These are phyloP conservation scores for Eremothecium sinecaudum DNA, from an alignment of 1,139 yeast species.

Conservation along the genomic window DNA sequence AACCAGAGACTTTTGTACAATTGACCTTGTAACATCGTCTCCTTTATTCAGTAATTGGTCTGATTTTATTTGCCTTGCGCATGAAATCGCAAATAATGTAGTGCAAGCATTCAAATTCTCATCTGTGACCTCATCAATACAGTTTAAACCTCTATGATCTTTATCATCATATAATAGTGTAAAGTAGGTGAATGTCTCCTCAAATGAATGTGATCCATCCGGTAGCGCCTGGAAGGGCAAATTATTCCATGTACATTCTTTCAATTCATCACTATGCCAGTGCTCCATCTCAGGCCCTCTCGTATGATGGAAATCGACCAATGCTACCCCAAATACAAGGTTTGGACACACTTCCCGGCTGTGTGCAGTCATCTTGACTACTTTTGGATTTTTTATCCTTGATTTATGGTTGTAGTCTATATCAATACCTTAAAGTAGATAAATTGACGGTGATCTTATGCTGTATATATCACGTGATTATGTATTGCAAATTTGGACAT, in stretches of 20 bases:
- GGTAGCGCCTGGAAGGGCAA: constrained; percentile 92
- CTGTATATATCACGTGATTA: not conserved
- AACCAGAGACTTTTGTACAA: constrained; percentile 86
- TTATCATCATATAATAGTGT: constrained; percentile 69
- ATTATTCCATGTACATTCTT: constrained; percentile 52
- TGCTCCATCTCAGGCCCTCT: constrained; percentile 94
- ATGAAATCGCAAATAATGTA: constrained; percentile 87
- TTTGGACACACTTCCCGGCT: no score
- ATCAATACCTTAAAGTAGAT: no score
- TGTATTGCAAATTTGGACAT: not conserved
- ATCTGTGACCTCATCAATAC: constrained; percentile 35
- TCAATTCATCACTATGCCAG: constrained; percentile 55
- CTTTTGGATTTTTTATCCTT: no score
- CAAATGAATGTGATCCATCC: constrained; percentile 88
- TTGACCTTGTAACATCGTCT: constrained; percentile 71
- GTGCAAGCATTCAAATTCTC: constrained; percentile 25
- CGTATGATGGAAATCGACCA: constrained; percentile 89
- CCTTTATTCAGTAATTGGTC: constrained; percentile 50
- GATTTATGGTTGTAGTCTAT: no score
- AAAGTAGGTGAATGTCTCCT: constrained; percentile 88
- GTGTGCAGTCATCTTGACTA: no score
- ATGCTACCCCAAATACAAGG: constrained; percentile 69
- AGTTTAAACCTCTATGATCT: constrained; percentile 25
- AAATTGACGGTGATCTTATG: no score
- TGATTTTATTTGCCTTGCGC: constrained; percentile 74